Percentiles rank a stretch among this genome's conserved stretches.
These are phyloP conservation scores for Pichia insulana DNA, from an alignment of 805 yeast genomes.

Conservation along the genomic window DNA sequence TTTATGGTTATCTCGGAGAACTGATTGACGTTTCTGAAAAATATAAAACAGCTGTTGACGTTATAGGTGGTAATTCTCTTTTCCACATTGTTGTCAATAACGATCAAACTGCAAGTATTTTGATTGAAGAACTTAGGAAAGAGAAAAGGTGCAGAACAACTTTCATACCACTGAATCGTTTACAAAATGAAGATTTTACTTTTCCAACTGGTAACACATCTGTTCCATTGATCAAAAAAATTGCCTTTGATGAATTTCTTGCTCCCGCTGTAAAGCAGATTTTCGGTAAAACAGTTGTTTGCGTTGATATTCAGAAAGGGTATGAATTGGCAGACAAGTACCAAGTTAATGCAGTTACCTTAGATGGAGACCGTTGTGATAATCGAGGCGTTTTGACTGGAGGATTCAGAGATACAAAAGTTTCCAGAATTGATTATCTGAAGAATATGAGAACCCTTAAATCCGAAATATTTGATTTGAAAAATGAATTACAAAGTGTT, in stretches of 20 bases:
- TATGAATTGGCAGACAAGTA: conserved; percentile 52
- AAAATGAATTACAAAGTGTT: conserved; percentile 32
- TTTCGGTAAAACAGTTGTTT: conserved; percentile 74
- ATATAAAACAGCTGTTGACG: conserved; percentile 80
- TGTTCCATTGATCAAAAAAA: conserved; percentile 70
- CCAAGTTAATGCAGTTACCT: conserved; percentile 68
- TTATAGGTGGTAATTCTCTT: conserved; percentile 76
- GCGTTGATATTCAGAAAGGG: conserved; percentile 60
- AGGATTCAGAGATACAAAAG: conserved; percentile 68
- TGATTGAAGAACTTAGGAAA: conserved; percentile 68
- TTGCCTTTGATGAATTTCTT: conserved; percentile 50
- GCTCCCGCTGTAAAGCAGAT: conserved; percentile 67
- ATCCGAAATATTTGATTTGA: conserved; percentile 35
- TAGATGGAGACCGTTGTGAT: conserved; percentile 88
- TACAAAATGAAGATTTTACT: conserved; percentile 33
- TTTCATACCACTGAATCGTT: conserved; percentile 78
- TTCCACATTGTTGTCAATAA: conserved; percentile 86
- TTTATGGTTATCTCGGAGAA: conserved; percentile 82
- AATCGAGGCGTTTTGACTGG: conserved; percentile 80
- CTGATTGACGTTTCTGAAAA: conserved; percentile 72
- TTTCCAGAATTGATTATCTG: conserved; percentile 64
- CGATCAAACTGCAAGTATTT: conserved; percentile 69
- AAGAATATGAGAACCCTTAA: conserved; percentile 46
- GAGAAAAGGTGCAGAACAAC: conserved; percentile 79
- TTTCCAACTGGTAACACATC: conserved; percentile 62